Percentiles rank a stretch among this genome's conserved stretches.
phyloP scores from a whole-genome alignment of 2,329 filamentous ascomycete species.

The Chaetomium sp. region DNA sequence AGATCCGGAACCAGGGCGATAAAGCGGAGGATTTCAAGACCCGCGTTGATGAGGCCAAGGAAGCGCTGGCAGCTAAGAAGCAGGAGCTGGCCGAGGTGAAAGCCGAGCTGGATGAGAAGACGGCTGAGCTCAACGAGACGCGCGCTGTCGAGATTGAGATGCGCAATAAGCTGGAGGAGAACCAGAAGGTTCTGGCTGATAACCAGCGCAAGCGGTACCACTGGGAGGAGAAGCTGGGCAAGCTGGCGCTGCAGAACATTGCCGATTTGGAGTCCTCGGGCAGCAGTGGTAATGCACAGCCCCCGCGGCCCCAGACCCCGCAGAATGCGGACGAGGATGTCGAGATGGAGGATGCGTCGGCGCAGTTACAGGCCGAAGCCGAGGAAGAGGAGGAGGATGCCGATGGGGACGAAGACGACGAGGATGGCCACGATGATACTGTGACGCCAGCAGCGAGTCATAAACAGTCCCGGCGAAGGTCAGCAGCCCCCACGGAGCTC shows the following conservation, averaged over 20 bases:
- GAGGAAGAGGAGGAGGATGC: constrained; percentile 20
- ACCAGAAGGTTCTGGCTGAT: constrained; percentile 79
- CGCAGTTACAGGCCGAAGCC: constrained; percentile 25
- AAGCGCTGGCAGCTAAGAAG: constrained; percentile 70
- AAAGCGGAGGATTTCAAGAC: constrained; percentile 66
- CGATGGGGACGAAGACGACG: constrained; percentile 18
- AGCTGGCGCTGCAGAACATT: constrained; percentile 76
- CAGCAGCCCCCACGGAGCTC: constrained; percentile 47
- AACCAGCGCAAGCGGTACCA: constrained; percentile 78
- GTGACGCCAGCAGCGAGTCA: constrained; percentile 22
- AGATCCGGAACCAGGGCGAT: constrained; percentile 69
- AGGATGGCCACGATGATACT: constrained; percentile 25
- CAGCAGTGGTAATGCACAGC: constrained; percentile 23
- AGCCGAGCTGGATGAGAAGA: constrained; percentile 79
- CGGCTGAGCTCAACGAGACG: constrained; percentile 77
- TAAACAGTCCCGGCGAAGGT: constrained; percentile 25
- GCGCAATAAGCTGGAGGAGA: constrained; percentile 95
- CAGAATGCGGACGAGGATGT: constrained; percentile 14
- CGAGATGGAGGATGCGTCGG: constrained; percentile 20
- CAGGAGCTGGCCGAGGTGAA: constrained; percentile 75
- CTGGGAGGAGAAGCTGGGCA: constrained; percentile 85
- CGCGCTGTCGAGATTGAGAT: constrained; percentile 92
- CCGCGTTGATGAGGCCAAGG: constrained; percentile 75
- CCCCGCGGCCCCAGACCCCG: constrained; percentile 24
- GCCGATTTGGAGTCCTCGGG: constrained; percentile 52